Conservation (phyloP, 1,284 basidiomycete species). For the Neonothopanus nambi region DNA sequence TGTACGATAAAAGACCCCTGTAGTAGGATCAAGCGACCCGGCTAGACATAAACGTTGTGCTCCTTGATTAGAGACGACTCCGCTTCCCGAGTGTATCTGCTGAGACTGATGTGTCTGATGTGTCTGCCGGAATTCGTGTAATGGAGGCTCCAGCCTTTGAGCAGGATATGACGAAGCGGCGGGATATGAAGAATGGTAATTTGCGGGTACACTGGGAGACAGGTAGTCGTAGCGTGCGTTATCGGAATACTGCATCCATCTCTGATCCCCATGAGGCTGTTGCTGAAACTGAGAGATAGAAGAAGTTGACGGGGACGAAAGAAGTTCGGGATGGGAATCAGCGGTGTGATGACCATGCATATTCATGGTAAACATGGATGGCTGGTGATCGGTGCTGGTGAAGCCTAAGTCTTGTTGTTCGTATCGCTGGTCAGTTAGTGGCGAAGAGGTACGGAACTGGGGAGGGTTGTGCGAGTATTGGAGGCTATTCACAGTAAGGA, state of each 20-base stretch:
- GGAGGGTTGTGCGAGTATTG: constrained; percentile 2
- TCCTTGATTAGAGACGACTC: not conserved
- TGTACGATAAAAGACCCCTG: constrained; percentile 59
- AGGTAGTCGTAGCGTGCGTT: not conserved
- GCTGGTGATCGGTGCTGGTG: too few relatives aligned
- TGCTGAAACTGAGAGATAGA: not conserved
- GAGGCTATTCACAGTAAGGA: not conserved
- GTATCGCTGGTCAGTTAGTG: not conserved
- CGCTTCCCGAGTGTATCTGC: not conserved
- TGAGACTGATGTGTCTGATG: not conserved
- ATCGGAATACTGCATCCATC: not conserved
- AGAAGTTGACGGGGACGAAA: not conserved
- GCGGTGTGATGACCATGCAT: too few relatives aligned
- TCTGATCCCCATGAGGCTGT: not conserved
- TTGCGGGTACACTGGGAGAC: not conserved
- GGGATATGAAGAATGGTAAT: not conserved
- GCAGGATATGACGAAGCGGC: not conserved
- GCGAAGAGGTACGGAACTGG: not conserved
- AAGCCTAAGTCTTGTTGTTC: too few relatives aligned
- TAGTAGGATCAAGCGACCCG: constrained; percentile 57
- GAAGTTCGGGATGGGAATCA: not conserved
- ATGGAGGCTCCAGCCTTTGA: not conserved
- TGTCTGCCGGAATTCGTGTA: not conserved
- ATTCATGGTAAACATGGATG: too few relatives aligned
- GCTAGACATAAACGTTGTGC: constrained; percentile 42